These are phyloP conservation scores for Excoecaria cochinchinensis DNA, from an alignment of 345 rosid species.

Conservation along the genomic window DNA sequence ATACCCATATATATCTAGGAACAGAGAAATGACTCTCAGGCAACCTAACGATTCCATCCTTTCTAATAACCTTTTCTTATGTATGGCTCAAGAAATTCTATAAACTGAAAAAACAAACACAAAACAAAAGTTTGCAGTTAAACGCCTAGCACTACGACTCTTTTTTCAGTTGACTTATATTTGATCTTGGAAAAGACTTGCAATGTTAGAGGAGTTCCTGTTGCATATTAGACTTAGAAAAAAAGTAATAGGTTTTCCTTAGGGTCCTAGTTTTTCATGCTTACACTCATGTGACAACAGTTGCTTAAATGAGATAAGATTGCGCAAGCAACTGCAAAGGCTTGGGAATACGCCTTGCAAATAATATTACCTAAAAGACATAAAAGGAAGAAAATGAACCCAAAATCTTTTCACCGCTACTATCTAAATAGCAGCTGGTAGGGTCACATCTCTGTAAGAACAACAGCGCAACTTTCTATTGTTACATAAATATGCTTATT, in stretches of 20 bases:
- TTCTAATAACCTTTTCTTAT: slow-evolving; percentile 62
- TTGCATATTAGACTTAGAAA: background rate
- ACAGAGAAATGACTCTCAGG: background rate
- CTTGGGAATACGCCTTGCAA: background rate
- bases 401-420: background rate
- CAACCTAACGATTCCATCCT: slow-evolving; percentile 60
- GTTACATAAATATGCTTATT: slow-evolving; percentile 2
- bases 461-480: background rate
- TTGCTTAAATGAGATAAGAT: background rate
- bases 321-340: background rate
- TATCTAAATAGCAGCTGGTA: background rate
- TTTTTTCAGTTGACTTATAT: background rate
- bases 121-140: background rate
- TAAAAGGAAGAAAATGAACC: background rate
- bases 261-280: background rate
- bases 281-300: background rate
- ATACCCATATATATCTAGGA: background rate
- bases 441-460: background rate
- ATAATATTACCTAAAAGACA: background rate
- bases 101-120: slow-evolving; percentile 53
- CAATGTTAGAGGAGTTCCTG: background rate
- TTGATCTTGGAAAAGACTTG: background rate
- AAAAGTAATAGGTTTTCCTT: background rate
- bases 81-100: slow-evolving; percentile 86
- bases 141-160: background rate